Evolutionary conservation across 305 asterid species (phyloP).

Genomic region (Fraxinus platypoda): DNA sequence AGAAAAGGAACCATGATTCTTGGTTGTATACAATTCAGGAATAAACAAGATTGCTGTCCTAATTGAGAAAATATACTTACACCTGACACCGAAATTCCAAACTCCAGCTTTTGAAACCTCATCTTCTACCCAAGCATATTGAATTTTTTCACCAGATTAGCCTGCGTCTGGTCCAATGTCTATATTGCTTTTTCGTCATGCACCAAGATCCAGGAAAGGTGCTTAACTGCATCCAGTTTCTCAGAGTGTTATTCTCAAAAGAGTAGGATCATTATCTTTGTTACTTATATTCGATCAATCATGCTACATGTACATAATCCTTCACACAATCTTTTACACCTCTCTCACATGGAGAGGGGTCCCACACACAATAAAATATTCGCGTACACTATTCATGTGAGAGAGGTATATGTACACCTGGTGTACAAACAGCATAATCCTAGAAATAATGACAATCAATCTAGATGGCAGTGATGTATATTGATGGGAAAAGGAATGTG

Average conservation of each 20-base stretch:
- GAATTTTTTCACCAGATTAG: conserved; percentile 22
- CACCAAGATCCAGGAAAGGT: conserved; percentile 68
- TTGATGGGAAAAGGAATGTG: conserved; percentile 7
- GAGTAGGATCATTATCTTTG: not conserved
- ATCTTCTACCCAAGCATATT: not conserved
- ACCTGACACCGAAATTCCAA: not conserved
- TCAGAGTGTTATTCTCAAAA: not conserved
- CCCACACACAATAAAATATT: too few relatives aligned
- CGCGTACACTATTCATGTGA: too few relatives aligned
- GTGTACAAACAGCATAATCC: too few relatives aligned
- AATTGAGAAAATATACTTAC: conserved; percentile 8
- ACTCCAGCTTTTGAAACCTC: not conserved
- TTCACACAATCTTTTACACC: too few relatives aligned
- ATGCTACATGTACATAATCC: too few relatives aligned
- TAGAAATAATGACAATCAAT: not conserved
- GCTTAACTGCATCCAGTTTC: conserved; percentile 57
- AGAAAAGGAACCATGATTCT: not conserved
- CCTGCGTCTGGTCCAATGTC: too few relatives aligned
- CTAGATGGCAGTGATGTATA: not conserved
- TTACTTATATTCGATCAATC: not conserved
- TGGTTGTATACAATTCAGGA: not conserved
- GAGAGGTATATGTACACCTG: too few relatives aligned
- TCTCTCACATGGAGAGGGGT: too few relatives aligned
- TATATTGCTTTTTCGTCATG: too few relatives aligned
- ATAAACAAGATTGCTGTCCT: not conserved